phyloP scores from a whole-genome alignment of 805 yeast genomes.

The Ogataea siamensis region DNA sequence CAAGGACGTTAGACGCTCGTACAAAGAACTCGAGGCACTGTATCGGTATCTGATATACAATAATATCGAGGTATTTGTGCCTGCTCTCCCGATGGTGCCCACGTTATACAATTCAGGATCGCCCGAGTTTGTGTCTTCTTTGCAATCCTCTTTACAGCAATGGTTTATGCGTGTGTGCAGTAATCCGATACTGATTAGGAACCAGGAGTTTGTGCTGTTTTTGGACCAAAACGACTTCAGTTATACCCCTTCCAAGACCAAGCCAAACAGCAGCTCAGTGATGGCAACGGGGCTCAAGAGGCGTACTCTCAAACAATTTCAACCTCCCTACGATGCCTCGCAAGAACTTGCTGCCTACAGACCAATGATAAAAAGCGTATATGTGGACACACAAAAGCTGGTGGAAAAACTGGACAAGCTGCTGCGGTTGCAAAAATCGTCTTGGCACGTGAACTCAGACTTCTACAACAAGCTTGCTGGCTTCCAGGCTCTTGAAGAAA shows the following conservation, averaged over 20 bases:
- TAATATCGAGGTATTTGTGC: slow-evolving; percentile 89
- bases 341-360: slow-evolving; percentile 79
- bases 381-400: slow-evolving; percentile 56
- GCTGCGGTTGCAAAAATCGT: slow-evolving; percentile 56
- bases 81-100: slow-evolving; percentile 73
- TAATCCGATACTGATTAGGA: slow-evolving; percentile 79
- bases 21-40: slow-evolving; percentile 70
- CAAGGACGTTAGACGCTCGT: slow-evolving; percentile 76
- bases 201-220: slow-evolving; percentile 84
- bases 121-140: slow-evolving; percentile 67
- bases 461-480: slow-evolving; percentile 40
- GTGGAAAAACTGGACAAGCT: slow-evolving; percentile 50
- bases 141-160: slow-evolving; percentile 62
- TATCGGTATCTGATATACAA: slow-evolving; percentile 76
- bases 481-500: slow-evolving; percentile 42
- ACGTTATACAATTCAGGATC: slow-evolving; percentile 84
- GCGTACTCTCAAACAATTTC: slow-evolving; percentile 86
- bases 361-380: slow-evolving; percentile 78
- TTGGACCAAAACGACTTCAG: slow-evolving; percentile 38
- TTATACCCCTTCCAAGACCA: slow-evolving; percentile 40
- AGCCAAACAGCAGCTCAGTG: slow-evolving; percentile 38
- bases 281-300: slow-evolving; percentile 84
- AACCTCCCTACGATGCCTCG: slow-evolving; percentile 88
- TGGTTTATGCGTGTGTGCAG: slow-evolving; percentile 78
- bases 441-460: slow-evolving; percentile 45